Conservation (phyloP, 2,329 filamentous ascomycete genomes). For the Zarea fungicola region DNA sequence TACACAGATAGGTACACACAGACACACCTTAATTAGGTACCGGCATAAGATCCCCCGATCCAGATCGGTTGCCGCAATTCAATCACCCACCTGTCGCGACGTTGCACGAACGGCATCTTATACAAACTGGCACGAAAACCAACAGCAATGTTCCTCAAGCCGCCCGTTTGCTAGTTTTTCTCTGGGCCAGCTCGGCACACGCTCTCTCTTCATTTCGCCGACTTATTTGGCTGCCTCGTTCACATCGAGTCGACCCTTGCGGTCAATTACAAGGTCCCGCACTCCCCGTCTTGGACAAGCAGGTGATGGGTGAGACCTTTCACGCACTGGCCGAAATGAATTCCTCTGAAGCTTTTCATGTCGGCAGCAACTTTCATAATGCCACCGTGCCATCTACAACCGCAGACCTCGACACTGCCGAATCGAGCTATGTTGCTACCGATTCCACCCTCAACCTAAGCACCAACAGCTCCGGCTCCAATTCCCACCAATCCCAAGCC, state of each 20-base stretch:
- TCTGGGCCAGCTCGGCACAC: background rate
- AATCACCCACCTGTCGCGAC: background rate
- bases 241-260: no score
- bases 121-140: background rate
- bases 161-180: slow-evolving; percentile 1
- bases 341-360: background rate
- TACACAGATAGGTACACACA: no score
- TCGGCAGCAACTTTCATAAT: background rate
- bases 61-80: background rate
- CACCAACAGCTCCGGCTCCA: no score
- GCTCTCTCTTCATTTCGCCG: background rate
- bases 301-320: slow-evolving; percentile 1
- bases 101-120: background rate
- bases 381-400: background rate
- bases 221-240: background rate
- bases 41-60: slow-evolving; percentile 3
- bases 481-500: slow-evolving; percentile 16
- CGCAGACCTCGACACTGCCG: slow-evolving; percentile 17
- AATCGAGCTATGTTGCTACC: slow-evolving; percentile 12
- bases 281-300: no score
- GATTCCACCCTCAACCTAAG: background rate
- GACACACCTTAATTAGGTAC: no score
- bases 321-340: slow-evolving; percentile 7
- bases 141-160: slow-evolving; percentile 9
- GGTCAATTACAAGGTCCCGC: no score